Evolutionary conservation across 352 stramenopile genomes (phyloP).

Genomic region (Phytophthora pistaciae): DNA sequence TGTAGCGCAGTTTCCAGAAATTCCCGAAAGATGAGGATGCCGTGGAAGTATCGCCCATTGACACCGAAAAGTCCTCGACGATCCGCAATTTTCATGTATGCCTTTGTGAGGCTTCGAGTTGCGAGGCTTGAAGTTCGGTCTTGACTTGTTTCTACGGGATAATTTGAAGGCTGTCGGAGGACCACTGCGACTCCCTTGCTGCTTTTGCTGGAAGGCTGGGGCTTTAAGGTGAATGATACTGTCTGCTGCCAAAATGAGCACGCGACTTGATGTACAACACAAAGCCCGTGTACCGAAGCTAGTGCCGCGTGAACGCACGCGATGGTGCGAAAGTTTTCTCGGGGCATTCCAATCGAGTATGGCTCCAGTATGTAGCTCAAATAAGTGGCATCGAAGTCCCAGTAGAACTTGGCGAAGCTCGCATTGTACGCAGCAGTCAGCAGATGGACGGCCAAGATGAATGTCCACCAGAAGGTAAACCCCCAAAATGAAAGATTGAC

Average conservation of each 20-base stretch:
- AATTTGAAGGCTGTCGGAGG: background rate
- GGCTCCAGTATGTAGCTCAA: constrained; percentile 33
- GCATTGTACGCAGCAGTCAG: constrained; percentile 22
- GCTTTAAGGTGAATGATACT: constrained; percentile 4
- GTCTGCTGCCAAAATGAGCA: constrained; percentile 12
- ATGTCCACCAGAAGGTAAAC: constrained; percentile 36
- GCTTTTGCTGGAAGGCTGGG: too few species aligned
- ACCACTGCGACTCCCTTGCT: background rate
- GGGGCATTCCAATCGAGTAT: constrained; percentile 35
- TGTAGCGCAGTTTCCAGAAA: constrained; percentile 33
- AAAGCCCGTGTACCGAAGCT: constrained; percentile 21
- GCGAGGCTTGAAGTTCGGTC: constrained; percentile 1
- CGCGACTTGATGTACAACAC: constrained; percentile 14
- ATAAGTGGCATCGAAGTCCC: constrained; percentile 22
- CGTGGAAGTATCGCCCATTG: constrained; percentile 31
- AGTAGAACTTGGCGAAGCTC: constrained; percentile 34
- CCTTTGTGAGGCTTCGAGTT: background rate
- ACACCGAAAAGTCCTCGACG: constrained; percentile 25
- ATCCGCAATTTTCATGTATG: background rate
- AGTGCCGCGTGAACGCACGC: constrained; percentile 30
- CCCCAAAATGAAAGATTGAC: constrained; percentile 9
- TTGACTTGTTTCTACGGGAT: background rate
- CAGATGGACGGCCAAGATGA: constrained; percentile 24
- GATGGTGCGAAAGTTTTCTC: constrained; percentile 26
- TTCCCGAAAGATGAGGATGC: constrained; percentile 26